Base-by-base conservation (phyloP, 2,329 filamentous ascomycete genomes). In the Huntiella abstrusa region DNA sequence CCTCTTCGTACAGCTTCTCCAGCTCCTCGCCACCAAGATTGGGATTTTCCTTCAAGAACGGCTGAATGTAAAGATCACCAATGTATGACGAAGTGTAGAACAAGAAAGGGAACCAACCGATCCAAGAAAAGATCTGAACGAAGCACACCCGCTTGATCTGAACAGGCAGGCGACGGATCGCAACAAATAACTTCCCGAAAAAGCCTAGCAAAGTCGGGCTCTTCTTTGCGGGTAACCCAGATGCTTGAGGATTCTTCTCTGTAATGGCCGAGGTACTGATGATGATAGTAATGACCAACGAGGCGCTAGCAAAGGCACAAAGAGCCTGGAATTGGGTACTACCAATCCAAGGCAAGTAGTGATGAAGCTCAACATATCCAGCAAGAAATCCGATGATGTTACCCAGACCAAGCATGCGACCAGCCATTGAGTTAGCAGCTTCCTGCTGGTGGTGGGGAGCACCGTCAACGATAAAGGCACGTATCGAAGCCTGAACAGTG, bases 11-110 rank as follows among this genome's bases (percentile, higher is more conserved):
- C 1, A 87, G 69, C 43, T 68, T 62, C 55, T 94, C 79, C 49
- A 95, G 75, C 55, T 95, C 77, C 12, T 72, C 69, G 0, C 79
- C 71, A 1, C 77, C 73, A 68, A 94, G 80, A 58, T 88, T 64
- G 0, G 85, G 86, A 53, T 94, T 82, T 44, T 73, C 66, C 53
- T 77, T 69, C 44, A 95, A 77, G 54, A 73, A 82, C 0, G 85
- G 85, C 57, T 94, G 80, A 13, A 85, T 82, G 55, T 94, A 94
- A 48, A 96, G 83, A 58, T 94, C 85, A 51, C 83, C 87, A 54
- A 95, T 81, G 60, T 91, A 96, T 13, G 85, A 92, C 1, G 86
- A 93, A 4, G 85, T 85, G 65, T 96, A 96, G 64, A 93, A 95
- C 2, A 96, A 70, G 60, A 94, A 86, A 1, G 87, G 87, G 56